These are phyloP conservation scores for Betula pendula DNA, from an alignment of 306 rosid genomes.

Conservation along the genomic window DNA sequence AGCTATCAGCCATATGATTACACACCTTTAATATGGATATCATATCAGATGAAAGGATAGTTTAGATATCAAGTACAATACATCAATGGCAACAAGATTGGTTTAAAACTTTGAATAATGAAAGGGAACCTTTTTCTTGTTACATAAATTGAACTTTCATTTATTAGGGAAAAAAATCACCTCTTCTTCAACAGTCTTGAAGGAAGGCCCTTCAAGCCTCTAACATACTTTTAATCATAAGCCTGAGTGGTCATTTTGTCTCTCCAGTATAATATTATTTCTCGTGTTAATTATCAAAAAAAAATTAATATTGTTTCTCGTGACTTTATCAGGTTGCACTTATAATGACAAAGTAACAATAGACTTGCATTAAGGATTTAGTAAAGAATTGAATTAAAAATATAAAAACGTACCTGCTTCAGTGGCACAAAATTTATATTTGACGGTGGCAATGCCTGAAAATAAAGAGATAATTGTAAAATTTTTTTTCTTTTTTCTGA, in stretches of 20 bases:
- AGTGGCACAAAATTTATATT: conserved; percentile 76
- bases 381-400: conserved; percentile 11
- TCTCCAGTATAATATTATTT: background rate
- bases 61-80: background rate
- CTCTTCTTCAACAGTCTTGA: background rate
- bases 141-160: background rate
- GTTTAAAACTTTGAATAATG: background rate
- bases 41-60: background rate
- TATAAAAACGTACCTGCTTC: conserved; percentile 63
- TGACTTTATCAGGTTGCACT: background rate
- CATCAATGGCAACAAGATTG: background rate
- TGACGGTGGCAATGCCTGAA: conserved; percentile 87
- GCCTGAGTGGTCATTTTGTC: background rate
- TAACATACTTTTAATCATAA: background rate
- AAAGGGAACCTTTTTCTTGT: background rate
- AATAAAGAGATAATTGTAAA: conserved; percentile 25
- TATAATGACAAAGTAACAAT: background rate
- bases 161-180: background rate
- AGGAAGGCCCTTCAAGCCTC: background rate
- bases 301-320: background rate
- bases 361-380: background rate
- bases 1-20: background rate
- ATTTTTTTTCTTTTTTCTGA: background rate
- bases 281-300: too few species aligned
- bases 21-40: background rate